phyloP scores from a whole-genome alignment of 208 protist species.

The Acanthamoeba lenticulata region DNA sequence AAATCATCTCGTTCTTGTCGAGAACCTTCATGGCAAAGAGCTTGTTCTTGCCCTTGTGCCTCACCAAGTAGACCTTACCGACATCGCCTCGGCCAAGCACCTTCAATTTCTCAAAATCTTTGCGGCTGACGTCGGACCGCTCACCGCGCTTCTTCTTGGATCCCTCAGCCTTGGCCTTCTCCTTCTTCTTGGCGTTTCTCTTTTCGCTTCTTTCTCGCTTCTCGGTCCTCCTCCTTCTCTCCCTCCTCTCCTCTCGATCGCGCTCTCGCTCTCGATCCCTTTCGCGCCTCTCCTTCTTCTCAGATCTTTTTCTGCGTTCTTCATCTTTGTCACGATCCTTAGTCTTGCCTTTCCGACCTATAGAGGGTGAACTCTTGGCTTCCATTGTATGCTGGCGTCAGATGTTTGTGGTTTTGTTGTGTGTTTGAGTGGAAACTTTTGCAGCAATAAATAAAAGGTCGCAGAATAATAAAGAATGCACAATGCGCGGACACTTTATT shows the following conservation, averaged over 20 bases:
- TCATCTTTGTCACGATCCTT: slow-evolving; percentile 32
- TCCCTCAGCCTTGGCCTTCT: not conserved
- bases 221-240: not conserved
- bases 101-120: slow-evolving; percentile 92
- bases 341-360: not conserved
- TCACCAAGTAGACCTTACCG: slow-evolving; percentile 95
- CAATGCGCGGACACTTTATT: no score
- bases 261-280: not conserved
- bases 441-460: no score
- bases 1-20: slow-evolving; percentile 83
- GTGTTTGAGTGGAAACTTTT: no score
- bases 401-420: not conserved
- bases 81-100: slow-evolving; percentile 94
- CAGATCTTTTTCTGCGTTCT: not conserved
- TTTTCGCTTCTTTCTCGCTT: not conserved
- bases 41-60: slow-evolving; percentile 89
- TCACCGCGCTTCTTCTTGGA: not conserved
- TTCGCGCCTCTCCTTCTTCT: slow-evolving; percentile 42
- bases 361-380: not conserved
- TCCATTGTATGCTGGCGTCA: no score
- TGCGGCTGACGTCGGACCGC: not conserved
- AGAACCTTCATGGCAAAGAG: slow-evolving; percentile 91
- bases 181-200: not conserved
- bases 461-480: no score
- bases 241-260: not conserved